phyloP scores from a whole-genome alignment of 495 filamentous ascomycete genomes.

The Sporormia fimetaria region DNA sequence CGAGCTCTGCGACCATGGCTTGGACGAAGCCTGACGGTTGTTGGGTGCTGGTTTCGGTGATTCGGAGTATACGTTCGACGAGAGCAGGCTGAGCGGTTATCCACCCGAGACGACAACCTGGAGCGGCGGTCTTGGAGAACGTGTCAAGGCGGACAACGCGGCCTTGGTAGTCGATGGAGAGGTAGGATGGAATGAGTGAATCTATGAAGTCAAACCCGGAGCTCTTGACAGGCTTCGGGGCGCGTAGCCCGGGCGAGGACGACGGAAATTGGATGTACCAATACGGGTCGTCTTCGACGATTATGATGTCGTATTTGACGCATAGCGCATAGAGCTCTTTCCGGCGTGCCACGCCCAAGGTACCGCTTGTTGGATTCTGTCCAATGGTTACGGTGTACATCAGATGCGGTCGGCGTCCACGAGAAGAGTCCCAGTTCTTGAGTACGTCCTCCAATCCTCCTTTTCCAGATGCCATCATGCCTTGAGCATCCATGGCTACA shows the following conservation, averaged over 20 bases:
- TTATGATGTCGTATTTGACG: conserved; percentile 76
- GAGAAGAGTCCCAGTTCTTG: conserved; percentile 63
- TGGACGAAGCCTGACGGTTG: conserved; percentile 86
- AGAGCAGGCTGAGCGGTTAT: conserved; percentile 54
- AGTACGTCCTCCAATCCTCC: conserved; percentile 70
- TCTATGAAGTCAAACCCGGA: conserved; percentile 71
- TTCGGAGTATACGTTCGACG: conserved; percentile 58
- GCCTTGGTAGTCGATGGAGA: conserved; percentile 65
- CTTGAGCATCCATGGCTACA: conserved; percentile 63
- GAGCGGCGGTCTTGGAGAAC: conserved; percentile 38
- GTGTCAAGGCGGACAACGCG: conserved; percentile 57
- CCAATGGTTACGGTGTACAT: conserved; percentile 89
- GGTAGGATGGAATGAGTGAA: conserved; percentile 65
- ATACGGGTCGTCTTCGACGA: conserved; percentile 91
- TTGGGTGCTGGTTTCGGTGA: conserved; percentile 64
- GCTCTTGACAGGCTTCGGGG: conserved; percentile 36
- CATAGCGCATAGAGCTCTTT: conserved; percentile 72
- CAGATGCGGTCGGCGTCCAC: conserved; percentile 65
- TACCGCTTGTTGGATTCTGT: conserved; percentile 79
- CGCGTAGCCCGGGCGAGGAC: conserved; percentile 18
- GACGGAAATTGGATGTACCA: conserved; percentile 86
- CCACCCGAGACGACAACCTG: conserved; percentile 38
- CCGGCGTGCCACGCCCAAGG: conserved; percentile 56
- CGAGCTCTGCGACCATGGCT: conserved; percentile 59
- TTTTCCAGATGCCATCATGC: conserved; percentile 55